Percentiles rank a stretch among this genome's conserved stretches.
Evolutionary conservation across 257 asterid genomes (phyloP).

Genomic region (Jacaranda copaia): DNA sequence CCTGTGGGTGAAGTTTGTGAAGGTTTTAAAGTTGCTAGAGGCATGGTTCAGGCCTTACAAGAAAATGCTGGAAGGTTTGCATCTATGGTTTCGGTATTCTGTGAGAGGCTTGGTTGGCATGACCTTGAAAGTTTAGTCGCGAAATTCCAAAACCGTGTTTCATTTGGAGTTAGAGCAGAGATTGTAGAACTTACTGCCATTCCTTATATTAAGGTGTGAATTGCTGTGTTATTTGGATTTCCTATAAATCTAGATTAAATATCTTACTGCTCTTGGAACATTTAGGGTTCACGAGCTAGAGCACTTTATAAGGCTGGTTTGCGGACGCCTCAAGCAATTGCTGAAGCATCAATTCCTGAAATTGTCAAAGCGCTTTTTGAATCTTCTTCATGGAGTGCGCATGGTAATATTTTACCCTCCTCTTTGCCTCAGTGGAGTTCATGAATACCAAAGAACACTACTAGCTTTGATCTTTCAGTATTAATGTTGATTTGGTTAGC

Average conservation of each 20-base stretch:
- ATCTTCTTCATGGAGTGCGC: conserved; percentile 79
- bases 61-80: conserved; percentile 99
- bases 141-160: conserved; percentile 95
- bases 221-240: conserved; percentile 30
- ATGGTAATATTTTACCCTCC: conserved; percentile 49
- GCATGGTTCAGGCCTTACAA: conserved; percentile 98
- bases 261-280: conserved; percentile 35
- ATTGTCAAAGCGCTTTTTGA: conserved; percentile 91
- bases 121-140: conserved; percentile 90
- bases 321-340: conserved; percentile 94
- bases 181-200: conserved; percentile 94
- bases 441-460: neutral
- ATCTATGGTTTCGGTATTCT: conserved; percentile 96
- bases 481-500: neutral
- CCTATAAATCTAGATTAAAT: conserved; percentile 29
- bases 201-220: conserved; percentile 86
- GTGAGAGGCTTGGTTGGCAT: conserved; percentile 99
- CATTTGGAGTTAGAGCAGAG: conserved; percentile 99
- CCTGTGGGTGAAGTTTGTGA: conserved; percentile 87
- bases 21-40: conserved; percentile 93
- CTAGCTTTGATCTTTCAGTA: conserved; percentile 11
- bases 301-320: conserved; percentile 96
- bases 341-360: conserved; percentile 92
- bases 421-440: neutral
- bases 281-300: conserved; percentile 98